These are phyloP conservation scores for Actinidia polygama DNA, from an alignment of 179 eudicot genomes.

Conservation along the genomic window DNA sequence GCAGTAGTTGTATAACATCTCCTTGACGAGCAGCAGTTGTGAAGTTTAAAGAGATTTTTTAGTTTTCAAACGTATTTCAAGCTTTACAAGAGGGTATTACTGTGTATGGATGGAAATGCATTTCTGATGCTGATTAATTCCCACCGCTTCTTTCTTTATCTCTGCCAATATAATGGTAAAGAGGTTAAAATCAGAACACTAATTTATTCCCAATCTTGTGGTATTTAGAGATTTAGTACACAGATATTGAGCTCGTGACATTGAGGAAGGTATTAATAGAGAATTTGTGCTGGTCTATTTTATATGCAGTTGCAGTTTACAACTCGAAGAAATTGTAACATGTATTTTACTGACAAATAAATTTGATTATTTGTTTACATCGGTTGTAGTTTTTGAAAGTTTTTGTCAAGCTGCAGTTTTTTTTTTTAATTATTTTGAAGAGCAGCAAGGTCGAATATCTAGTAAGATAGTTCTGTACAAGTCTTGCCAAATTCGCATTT, in stretches of 20 bases:
- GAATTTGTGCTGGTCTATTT: background rate
- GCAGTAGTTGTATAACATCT: conserved; percentile 36
- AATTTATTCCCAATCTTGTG: background rate
- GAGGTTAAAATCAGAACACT: background rate
- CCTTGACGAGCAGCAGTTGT: background rate
- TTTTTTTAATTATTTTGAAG: too few species aligned
- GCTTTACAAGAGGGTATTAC: background rate
- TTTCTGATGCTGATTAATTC: background rate
- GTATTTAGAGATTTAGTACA: background rate
- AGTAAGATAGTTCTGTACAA: too few species aligned
- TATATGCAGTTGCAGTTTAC: background rate
- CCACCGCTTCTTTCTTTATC: background rate
- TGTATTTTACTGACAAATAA: background rate
- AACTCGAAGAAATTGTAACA: background rate
- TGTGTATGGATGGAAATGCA: background rate
- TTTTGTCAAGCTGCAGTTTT: too few species aligned
- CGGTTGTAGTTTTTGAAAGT: background rate
- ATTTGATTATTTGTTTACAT: background rate
- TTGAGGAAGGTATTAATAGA: background rate
- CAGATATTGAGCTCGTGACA: background rate
- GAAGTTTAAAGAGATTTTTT: background rate
- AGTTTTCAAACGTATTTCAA: background rate
- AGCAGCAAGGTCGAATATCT: too few species aligned
- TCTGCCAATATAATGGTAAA: background rate
- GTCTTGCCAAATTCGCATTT: too few species aligned